Evolutionary conservation across 495 filamentous ascomycete species (phyloP), one percentile per base, ranked within the genome.

Genomic region (Penicillium diatomitis): DNA sequence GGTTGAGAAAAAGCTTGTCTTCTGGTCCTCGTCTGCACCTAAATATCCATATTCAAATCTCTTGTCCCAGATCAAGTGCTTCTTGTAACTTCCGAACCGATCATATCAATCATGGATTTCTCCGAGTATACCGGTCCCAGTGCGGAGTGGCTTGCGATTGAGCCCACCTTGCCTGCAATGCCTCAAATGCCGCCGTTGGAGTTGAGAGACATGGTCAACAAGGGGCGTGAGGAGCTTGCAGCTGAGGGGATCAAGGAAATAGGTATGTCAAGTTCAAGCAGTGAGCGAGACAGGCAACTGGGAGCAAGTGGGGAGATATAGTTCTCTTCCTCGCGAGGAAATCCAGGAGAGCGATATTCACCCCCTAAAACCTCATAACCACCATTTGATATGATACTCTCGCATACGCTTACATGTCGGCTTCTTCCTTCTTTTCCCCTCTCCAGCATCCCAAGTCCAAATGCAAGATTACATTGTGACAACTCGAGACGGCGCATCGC

Each of bases 131-230:
- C 56, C 41, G 57, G 56, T 0, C 63, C 70, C 32, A 71, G 63
- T 38, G 62, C 56, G 5, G 71, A 73, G 49, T 75, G 71, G 71
- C 12, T 66, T 10, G 67, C 62, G 11, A 44, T 75, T 0, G 66
- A 64, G 46, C 47, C 61, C 6, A 60, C 54, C 6, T 55, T 72
- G 11, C 56, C 67, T 6, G 2, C 50, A 4, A 32, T 54, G 2
- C 56, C 63, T 0, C 35, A 54, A 2, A 52, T 65, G 2, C 50
- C 52, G 4, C 6, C 59, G 11, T 56, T 63, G 3, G 52, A 70
- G 39, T 41, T 63, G 27, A 67, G 59, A 38, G 37, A 9, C 6
- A 40, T 51, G 0, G 31, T 55, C 29, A 75, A 73, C 41, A 63
- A 60, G 12, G 20, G 20, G 8, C 65, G 72, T n/a, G 69, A 72